phyloP scores from a whole-genome alignment of 1,284 basidiomycete genomes.

The Tilletia indica region DNA sequence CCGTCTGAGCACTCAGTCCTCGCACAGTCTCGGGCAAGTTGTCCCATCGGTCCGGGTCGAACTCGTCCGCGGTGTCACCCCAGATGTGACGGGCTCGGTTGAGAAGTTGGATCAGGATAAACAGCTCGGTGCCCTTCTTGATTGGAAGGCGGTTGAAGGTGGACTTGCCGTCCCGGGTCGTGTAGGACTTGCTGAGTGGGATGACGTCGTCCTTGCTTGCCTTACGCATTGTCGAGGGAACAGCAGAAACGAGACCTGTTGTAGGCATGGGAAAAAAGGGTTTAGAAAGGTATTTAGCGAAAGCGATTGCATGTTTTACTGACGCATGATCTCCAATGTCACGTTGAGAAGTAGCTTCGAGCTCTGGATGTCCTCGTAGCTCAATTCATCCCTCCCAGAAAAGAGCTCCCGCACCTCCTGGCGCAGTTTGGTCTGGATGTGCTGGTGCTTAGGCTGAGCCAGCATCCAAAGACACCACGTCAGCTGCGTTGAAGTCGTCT shows the following conservation, averaged over 20 bases:
- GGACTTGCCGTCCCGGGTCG: conserved; percentile 29
- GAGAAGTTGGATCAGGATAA: conserved; percentile 41
- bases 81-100: conserved; percentile 36
- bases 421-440: conserved; percentile 60
- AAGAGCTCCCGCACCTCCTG: conserved; percentile 22
- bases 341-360: conserved; percentile 40
- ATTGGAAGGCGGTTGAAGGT: conserved; percentile 40
- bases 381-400: conserved; percentile 23
- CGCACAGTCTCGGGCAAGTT: conserved; percentile 30
- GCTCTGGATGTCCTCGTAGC: conserved; percentile 30
- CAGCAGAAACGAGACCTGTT: conserved; percentile 21
- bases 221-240: conserved; percentile 45
- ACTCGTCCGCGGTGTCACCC: conserved; percentile 41
- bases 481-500: conserved; percentile 74
- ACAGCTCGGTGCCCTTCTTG: conserved; percentile 35
- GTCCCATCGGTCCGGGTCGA: conserved; percentile 45
- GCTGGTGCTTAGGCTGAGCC: conserved; percentile 62
- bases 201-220: conserved; percentile 33
- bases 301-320: conserved; percentile 22
- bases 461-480: conserved; percentile 75
- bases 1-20: not conserved
- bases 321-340: conserved; percentile 40
- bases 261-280: no score
- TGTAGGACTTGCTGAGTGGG: conserved; percentile 40
- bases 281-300: no score